Evolutionary conservation across 371 early-diverging fungal genomes (phyloP).

Genomic region (Syncephalastrum contaminatum): DNA sequence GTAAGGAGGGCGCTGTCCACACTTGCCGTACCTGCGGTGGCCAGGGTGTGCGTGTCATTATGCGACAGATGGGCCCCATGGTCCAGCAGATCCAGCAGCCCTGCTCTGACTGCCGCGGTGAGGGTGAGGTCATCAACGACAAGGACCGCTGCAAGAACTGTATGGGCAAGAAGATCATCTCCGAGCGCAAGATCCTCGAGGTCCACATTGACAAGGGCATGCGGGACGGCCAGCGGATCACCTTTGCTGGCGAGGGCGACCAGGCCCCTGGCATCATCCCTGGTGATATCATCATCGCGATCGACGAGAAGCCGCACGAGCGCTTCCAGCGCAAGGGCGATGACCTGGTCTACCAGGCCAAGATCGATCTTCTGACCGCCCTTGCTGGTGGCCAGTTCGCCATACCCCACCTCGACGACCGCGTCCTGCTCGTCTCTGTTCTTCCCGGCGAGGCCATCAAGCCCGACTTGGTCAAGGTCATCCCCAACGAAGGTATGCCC

Average conservation of each 20-base stretch:
- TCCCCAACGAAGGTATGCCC: constrained; percentile 93
- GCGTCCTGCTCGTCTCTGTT: constrained; percentile 81
- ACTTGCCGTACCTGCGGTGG: constrained; percentile 82
- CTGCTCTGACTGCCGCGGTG: constrained; percentile 88
- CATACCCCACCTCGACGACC: constrained; percentile 89
- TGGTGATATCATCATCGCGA: constrained; percentile 89
- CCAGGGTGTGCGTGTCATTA: constrained; percentile 78
- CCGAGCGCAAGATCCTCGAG: constrained; percentile 82
- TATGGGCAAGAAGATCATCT: constrained; percentile 78
- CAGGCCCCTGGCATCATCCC: constrained; percentile 70
- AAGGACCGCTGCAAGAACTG: constrained; percentile 89
- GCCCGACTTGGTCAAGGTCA: constrained; percentile 73
- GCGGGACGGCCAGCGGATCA: constrained; percentile 94
- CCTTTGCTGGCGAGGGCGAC: constrained; percentile 91
- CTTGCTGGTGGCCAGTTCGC: constrained; percentile 90
- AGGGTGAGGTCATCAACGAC: constrained; percentile 84
- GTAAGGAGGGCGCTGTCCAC: constrained; percentile 66
- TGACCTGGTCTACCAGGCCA: constrained; percentile 77
- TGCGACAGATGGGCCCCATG: constrained; percentile 97
- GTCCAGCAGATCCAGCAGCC: constrained; percentile 96
- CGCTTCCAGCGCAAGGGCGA: constrained; percentile 90
- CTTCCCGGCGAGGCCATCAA: constrained; percentile 93
- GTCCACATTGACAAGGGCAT: constrained; percentile 92
- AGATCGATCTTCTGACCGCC: constrained; percentile 91
- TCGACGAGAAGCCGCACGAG: constrained; percentile 87